A percentile compares a stretch with the other conserved stretches of the same genome.
These are phyloP conservation scores for Lyophyllum shimeji DNA, from an alignment of 768 basidiomycete genomes.

Conservation along the genomic window DNA sequence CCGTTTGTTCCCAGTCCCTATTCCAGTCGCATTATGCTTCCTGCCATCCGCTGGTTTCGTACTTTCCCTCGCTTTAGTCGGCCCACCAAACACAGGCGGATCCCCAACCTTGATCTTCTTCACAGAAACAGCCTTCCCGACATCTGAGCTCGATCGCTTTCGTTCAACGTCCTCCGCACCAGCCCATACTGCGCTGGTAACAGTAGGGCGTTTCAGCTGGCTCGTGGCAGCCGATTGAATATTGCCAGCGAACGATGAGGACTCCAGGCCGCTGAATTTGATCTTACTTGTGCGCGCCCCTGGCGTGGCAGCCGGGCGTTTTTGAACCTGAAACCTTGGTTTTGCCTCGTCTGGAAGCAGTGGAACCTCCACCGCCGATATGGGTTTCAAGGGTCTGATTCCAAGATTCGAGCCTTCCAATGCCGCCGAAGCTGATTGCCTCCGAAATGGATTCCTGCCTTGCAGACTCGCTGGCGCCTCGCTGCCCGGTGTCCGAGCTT, in stretches of 20 bases:
- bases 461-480: conserved; percentile 2
- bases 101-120: conserved; percentile 7
- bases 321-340: conserved; percentile 5
- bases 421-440: conserved; percentile 4
- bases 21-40: neutral
- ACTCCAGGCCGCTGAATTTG: neutral
- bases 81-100: neutral
- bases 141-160: neutral
- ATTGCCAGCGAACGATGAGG: neutral
- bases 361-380: conserved; percentile 27
- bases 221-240: neutral
- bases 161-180: neutral
- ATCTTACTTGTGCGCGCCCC: neutral
- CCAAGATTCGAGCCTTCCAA: conserved; percentile 2
- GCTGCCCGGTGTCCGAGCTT: neutral
- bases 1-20: neutral
- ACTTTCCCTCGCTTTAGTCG: neutral
- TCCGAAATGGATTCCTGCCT: conserved; percentile 20
- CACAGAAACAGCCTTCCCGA: neutral
- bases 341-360: too few species aligned
- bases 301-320: neutral
- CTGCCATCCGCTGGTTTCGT: too few species aligned
- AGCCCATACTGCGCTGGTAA: conserved; percentile 7
- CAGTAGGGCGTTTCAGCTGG: neutral
- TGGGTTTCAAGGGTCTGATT: conserved; percentile 21